Evolutionary conservation across 2,329 filamentous ascomycete genomes (phyloP).

Genomic region (Sclerotinia glacialis): DNA sequence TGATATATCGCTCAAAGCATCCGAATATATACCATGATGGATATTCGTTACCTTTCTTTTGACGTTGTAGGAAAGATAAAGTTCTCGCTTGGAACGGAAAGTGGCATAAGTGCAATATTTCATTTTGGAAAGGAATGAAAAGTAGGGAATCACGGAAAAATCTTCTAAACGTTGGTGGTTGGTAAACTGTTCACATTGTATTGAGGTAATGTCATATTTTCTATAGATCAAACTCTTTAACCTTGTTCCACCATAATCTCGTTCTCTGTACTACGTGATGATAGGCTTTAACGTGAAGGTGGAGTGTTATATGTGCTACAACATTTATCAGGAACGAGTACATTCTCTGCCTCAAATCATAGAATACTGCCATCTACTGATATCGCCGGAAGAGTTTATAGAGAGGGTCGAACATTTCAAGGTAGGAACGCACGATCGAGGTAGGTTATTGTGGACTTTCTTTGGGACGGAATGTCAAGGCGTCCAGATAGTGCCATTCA

Average conservation of each 20-base stretch:
- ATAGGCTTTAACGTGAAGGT: not conserved
- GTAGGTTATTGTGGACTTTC: not conserved
- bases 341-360: not conserved
- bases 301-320: slow-evolving; percentile 7
- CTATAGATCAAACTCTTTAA: not conserved
- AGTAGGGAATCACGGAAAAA: not conserved
- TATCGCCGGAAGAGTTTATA: not conserved
- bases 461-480: not conserved
- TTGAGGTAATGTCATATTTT: not conserved
- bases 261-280: not conserved
- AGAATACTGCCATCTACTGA: not conserved
- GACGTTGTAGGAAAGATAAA: slow-evolving; percentile 14
- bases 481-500: not conserved
- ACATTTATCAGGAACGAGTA: not conserved
- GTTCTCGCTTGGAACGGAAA: slow-evolving; percentile 15
- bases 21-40: not conserved
- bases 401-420: not conserved
- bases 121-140: not conserved
- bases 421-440: not conserved
- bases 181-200: not conserved
- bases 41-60: not conserved
- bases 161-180: not conserved
- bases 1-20: not conserved
- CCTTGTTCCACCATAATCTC: slow-evolving; percentile 4
- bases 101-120: slow-evolving; percentile 13